Evolutionary conservation across 2,329 filamentous ascomycete genomes (phyloP).

Genomic region (Orbilia ellipsospora): DNA sequence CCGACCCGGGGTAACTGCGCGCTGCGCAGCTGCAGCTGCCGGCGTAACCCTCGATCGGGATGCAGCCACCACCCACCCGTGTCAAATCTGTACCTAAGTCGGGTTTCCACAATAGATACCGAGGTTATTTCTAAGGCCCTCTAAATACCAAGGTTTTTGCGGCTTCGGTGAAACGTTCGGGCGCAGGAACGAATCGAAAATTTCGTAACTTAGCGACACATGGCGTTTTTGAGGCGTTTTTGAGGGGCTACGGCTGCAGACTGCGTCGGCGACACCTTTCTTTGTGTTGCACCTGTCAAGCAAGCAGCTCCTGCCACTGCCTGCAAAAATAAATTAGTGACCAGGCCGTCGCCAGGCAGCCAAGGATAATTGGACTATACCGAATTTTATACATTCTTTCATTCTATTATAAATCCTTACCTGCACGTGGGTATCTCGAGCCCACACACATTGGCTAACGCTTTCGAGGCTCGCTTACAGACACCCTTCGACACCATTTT

Average conservation of each 20-base stretch:
- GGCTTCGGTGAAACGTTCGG: not conserved
- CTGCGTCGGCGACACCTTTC: constrained; percentile 22
- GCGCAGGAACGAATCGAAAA: not conserved
- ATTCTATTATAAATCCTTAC: not conserved
- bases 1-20: not conserved
- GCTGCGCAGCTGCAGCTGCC: not conserved
- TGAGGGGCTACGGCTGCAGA: not conserved
- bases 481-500: not conserved
- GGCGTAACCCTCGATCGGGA: constrained; percentile 6
- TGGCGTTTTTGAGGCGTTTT: constrained; percentile 18
- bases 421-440: not conserved
- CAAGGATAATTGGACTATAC: constrained; percentile 2
- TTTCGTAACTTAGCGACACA: constrained; percentile 20
- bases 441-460: not conserved
- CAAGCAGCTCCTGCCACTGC: not conserved
- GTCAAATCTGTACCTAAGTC: constrained; percentile 3
- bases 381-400: not conserved
- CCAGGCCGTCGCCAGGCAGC: constrained; percentile 10
- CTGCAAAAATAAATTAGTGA: not conserved
- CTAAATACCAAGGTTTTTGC: not conserved
- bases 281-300: constrained; percentile 11
- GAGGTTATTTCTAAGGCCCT: not conserved
- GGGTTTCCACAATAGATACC: not conserved
- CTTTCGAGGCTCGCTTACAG: not conserved
- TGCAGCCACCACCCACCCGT: not conserved